phyloP scores from a whole-genome alignment of 257 asterid genomes.

The Oldenlandia corymbosa region DNA sequence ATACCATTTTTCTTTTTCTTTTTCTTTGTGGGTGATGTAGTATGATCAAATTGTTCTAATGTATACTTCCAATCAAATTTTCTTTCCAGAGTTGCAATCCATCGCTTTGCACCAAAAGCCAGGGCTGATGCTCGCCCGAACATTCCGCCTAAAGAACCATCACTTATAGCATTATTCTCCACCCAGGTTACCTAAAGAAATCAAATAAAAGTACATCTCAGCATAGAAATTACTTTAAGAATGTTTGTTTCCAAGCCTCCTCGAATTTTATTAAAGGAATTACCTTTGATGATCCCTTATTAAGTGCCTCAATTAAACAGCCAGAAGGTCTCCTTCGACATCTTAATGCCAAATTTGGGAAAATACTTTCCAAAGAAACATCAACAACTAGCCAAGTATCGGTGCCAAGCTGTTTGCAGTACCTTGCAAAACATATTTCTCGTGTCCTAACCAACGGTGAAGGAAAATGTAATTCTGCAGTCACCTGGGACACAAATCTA shows the following conservation, averaged over 20 bases:
- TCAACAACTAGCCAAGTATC: slow-evolving; percentile 50
- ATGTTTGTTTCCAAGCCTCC: neutral
- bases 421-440: slow-evolving; percentile 41
- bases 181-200: slow-evolving; percentile 48
- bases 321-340: slow-evolving; percentile 55
- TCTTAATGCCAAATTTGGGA: slow-evolving; percentile 27
- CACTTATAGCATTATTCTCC: slow-evolving; percentile 37
- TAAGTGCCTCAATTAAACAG: slow-evolving; percentile 44
- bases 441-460: slow-evolving; percentile 43
- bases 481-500: slow-evolving; percentile 29
- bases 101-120: slow-evolving; percentile 39
- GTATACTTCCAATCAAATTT: slow-evolving; percentile 29
- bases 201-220: neutral
- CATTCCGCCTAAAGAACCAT: slow-evolving; percentile 18
- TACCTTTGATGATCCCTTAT: slow-evolving; percentile 39
- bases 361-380: slow-evolving; percentile 45
- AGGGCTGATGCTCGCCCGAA: slow-evolving; percentile 26
- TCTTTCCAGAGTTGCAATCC: slow-evolving; percentile 45
- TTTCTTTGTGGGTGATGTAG: neutral
- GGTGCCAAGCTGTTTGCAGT: slow-evolving; percentile 31
- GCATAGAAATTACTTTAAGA: neutral
- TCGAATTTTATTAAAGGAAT: neutral
- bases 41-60: slow-evolving; percentile 14
- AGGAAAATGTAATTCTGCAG: slow-evolving; percentile 41
- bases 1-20: slow-evolving; percentile 21